Percentiles rank a stretch among this genome's conserved stretches.
These are phyloP conservation scores for Mycosarcoma mackinlayi DNA, from an alignment of 1,284 basidiomycete species.

Conservation along the genomic window DNA sequence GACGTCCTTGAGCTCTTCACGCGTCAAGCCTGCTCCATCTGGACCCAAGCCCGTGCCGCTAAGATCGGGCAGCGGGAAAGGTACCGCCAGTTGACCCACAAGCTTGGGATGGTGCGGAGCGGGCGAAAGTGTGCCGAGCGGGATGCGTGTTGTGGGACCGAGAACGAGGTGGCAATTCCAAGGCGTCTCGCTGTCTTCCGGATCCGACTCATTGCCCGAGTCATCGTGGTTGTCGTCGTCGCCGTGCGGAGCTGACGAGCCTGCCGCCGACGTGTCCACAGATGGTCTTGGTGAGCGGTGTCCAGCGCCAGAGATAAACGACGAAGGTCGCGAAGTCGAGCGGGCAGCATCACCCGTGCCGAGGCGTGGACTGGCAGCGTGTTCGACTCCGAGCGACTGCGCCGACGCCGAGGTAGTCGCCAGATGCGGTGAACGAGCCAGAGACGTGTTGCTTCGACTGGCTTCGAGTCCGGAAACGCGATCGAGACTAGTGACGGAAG, in stretches of 20 bases:
- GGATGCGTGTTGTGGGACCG: constrained; percentile 60
- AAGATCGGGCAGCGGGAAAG: constrained; percentile 76
- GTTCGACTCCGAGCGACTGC: constrained; percentile 21
- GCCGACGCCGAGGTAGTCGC: constrained; percentile 22
- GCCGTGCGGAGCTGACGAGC: constrained; percentile 32
- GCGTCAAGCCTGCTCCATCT: constrained; percentile 71
- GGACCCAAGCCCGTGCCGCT: constrained; percentile 54
- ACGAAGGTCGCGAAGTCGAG: constrained; percentile 27
- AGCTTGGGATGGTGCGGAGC: constrained; percentile 97
- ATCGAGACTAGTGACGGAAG: constrained; percentile 34
- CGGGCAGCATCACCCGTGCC: constrained; percentile 23
- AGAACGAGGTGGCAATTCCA: constrained; percentile 80
- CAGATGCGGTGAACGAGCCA: constrained; percentile 6
- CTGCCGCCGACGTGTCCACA: constrained; percentile 36
- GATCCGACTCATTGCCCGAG: constrained; percentile 73
- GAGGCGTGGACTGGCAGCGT: constrained; percentile 1
- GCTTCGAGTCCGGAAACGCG: constrained; percentile 11
- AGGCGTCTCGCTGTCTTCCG: constrained; percentile 93
- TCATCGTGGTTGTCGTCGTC: constrained; percentile 28
- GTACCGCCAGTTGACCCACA: constrained; percentile 87
- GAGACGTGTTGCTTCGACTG: constrained; percentile 21
- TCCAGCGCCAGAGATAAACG: constrained; percentile 30
- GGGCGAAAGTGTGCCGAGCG: constrained; percentile 74
- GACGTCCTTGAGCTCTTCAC: constrained; percentile 94
- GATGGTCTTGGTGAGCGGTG: constrained; percentile 33